Evolutionary conservation across 208 protist genomes (phyloP), one percentile per base, ranked within the genome.

Genomic region (Trypanosoma melophagium): DNA sequence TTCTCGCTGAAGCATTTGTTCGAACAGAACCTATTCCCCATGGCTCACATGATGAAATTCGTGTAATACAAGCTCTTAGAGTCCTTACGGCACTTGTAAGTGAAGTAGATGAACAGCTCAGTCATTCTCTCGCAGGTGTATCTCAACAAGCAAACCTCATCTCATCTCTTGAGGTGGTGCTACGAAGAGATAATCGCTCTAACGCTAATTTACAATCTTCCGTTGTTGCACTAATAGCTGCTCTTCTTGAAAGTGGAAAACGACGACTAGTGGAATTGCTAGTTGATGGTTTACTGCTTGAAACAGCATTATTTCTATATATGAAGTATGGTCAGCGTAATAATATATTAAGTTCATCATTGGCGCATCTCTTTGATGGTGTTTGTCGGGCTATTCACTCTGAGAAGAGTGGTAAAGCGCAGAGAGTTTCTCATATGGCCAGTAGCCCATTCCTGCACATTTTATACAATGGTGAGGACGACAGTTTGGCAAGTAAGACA

Each of bases 161-260:
- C 24, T 47, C 69, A 1, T 52, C 59, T 17, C 25, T 83, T 28
- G 54, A 57, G 22, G 16, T 28, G 1, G 51, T 62, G 42, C 65
- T 89, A 21, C 60, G 38, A 50, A 38, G 16, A 16, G 53, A 67
- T 12, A 28, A 47, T 28, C 86, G 82, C 44, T 62, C 70, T 0
- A 58, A 66, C 44, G 68, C 81, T 19, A 89, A 89, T 69, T 21
- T 85, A 59, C 82, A 92, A 60, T 81, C 83, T 12, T 81, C 83
- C 25, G 65, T 77, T n/a, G 70, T 78, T 2, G 56, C 80, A 5
- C 76, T 88, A 45, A 22, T 92, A 21, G 62, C 81, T 0, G 56
- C 77, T 16, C 55, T 81, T 19, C 19, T 71, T 16, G 38, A 68
- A 10, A 54, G 54, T 50, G 50, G 22, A 9, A 62, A 58, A 24